Evolutionary conservation across 192 early-diverging fungal genomes (phyloP), one percentile per base, ranked within the genome.

Genomic region (Entomortierella beljakovae): DNA sequence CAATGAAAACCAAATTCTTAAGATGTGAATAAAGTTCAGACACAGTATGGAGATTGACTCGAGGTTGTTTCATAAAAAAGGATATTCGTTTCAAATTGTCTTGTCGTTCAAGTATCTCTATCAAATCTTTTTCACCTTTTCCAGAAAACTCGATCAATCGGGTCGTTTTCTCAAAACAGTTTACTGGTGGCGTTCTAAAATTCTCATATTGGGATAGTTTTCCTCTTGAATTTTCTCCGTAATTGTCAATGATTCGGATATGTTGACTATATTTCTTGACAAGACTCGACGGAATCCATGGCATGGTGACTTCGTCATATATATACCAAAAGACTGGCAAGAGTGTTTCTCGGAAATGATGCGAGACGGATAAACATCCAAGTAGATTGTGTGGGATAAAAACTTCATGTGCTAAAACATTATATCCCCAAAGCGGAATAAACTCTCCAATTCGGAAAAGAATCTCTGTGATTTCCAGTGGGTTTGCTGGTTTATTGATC

Each of bases 291-390:
- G 57, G 57, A 2, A 59, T 22, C 1, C 9, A 18, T 1, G 1
- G 11, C 57, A 59, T 59, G 8, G 18, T n/a, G 4, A 6, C 10
- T 42, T 3, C 37, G 11, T 59, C 37, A 23, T 26, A 42, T 2
- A 38, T 59, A 16, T 59, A 25, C 57, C 57, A 59, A 20, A 59
- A 59, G 23, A 59, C 26, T 31, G 57, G 57, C 1, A 59, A 25
- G n/a, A 59, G 37, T 8, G 57, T 59, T 5, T 42, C 18, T 2
- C 37, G 57, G 42, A 59, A 59, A 38, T 42, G n/a, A 8, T 23
- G 57, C 6, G 37, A 42, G 34, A 59, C 57, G 1, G 37, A 42
- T 1, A 59, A 25, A 16, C 57, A 59, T 6, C 10, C 10, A 2
- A 59, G n/a, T 2, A 59, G 34, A 23, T 59, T 42, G 1, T 59